Conservation (phyloP, 768 basidiomycete species). For the Podaxis sp. region DNA sequence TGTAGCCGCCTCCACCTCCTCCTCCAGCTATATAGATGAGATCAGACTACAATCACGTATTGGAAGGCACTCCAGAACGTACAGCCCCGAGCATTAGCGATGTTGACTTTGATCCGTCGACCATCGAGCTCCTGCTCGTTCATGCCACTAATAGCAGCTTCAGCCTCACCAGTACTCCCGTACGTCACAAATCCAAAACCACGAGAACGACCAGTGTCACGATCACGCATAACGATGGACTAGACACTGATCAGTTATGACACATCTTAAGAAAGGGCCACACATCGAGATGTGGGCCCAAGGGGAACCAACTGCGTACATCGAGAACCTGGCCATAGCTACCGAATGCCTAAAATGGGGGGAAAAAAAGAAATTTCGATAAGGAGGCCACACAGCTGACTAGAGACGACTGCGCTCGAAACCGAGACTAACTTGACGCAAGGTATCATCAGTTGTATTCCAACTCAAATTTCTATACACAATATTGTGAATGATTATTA, state of each 20-base stretch:
- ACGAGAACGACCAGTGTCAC: constrained; percentile 94
- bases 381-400: constrained; percentile 41
- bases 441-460: constrained; percentile 92
- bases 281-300: constrained; percentile 6
- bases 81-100: constrained; percentile 64
- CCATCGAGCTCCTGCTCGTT: constrained; percentile 96
- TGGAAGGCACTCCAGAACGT: constrained; percentile 6
- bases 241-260: constrained; percentile 34
- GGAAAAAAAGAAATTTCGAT: constrained; percentile 42
- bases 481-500: constrained; percentile 54
- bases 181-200: constrained; percentile 97
- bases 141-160: constrained; percentile 70
- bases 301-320: constrained; percentile 58
- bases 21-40: constrained; percentile 21
- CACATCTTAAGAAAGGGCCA: not conserved
- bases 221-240: constrained; percentile 98
- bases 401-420: constrained; percentile 29
- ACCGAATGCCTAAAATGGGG: constrained; percentile 77
- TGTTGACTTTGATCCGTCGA: constrained; percentile 85
- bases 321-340: constrained; percentile 82
- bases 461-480: constrained; percentile 89
- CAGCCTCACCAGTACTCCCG: constrained; percentile 60
- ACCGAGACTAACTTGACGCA: constrained; percentile 81
- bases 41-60: constrained; percentile 7
- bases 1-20: constrained; percentile 23